These are phyloP conservation scores for Trypanosoma avium DNA, from an alignment of 208 protist genomes.

Conservation along the genomic window DNA sequence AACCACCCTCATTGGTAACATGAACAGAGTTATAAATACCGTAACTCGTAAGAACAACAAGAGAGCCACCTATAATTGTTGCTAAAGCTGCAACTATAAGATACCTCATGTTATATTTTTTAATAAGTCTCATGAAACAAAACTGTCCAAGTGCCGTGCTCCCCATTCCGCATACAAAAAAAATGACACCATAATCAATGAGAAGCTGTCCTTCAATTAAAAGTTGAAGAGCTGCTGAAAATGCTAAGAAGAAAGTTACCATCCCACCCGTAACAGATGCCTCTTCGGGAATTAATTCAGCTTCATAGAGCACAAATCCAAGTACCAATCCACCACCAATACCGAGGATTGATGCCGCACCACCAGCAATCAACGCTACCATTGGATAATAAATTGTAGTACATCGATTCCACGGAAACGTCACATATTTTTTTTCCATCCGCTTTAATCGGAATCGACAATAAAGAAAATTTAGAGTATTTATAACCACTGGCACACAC, in stretches of 20 bases:
- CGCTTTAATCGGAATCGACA: constrained; percentile 36
- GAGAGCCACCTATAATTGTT: constrained; percentile 65
- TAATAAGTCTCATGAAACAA: constrained; percentile 77
- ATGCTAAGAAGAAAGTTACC: constrained; percentile 83
- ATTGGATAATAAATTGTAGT: constrained; percentile 63
- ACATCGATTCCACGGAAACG: constrained; percentile 58
- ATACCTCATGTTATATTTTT: constrained; percentile 48
- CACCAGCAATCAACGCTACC: constrained; percentile 70
- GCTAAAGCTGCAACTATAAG: constrained; percentile 67
- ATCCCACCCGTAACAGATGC: constrained; percentile 70
- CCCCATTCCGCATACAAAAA: constrained; percentile 57
- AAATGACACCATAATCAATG: constrained; percentile 60
- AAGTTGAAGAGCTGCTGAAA: constrained; percentile 53
- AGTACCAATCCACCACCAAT: constrained; percentile 85
- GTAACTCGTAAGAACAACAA: constrained; percentile 61
- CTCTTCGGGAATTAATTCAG: constrained; percentile 68
- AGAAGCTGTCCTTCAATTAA: constrained; percentile 55
- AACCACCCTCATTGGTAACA: constrained; percentile 30
- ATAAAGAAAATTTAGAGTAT: constrained; percentile 40
- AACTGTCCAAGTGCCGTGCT: constrained; percentile 69
- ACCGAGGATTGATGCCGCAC: constrained; percentile 74
- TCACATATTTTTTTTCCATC: constrained; percentile 33
- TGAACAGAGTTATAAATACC: constrained; percentile 73
- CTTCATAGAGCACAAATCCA: constrained; percentile 83
- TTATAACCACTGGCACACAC: constrained; percentile 34